A percentile compares a stretch with the other conserved stretches of the same genome.
Evolutionary conservation across 2,329 filamentous ascomycete species (phyloP).

Genomic region (Ceratocystis lukuohia): DNA sequence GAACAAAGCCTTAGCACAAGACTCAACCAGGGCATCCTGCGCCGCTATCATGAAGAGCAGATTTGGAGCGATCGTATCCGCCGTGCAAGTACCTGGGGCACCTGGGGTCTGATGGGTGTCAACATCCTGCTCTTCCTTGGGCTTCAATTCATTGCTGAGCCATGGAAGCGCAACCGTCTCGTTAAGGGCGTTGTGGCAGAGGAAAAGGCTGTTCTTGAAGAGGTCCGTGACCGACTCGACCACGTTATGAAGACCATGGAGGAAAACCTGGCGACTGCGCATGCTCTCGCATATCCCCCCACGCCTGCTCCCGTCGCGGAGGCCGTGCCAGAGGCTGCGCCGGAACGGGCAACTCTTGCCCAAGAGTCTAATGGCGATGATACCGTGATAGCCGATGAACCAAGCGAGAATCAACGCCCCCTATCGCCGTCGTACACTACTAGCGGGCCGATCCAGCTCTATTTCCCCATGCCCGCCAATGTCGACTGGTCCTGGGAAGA

Average conservation of each 20-base stretch:
- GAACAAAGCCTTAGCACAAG: constrained; percentile 64
- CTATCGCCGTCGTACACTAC: constrained; percentile 13
- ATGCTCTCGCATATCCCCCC: constrained; percentile 9
- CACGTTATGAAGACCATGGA: constrained; percentile 19
- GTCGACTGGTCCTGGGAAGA: constrained; percentile 14
- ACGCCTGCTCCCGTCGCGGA: background rate
- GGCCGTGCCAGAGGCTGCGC: no score
- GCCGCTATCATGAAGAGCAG: constrained; percentile 95
- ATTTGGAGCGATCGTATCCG: constrained; percentile 98
- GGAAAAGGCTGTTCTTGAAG: constrained; percentile 46
- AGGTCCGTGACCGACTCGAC: constrained; percentile 27
- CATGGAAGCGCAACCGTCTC: constrained; percentile 71
- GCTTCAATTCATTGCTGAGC: constrained; percentile 80
- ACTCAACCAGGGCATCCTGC: constrained; percentile 70
- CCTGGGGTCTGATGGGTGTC: constrained; percentile 93
- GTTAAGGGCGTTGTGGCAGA: constrained; percentile 73
- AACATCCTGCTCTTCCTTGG: constrained; percentile 82
- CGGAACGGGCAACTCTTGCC: background rate
- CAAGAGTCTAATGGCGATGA: background rate
- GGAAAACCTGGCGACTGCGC: constrained; percentile 15
- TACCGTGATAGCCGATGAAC: background rate
- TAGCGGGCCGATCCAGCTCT: constrained; percentile 8
- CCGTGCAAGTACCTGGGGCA: constrained; percentile 94
- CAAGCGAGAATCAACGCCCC: background rate
- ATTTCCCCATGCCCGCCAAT: constrained; percentile 15